Base-by-base conservation (phyloP, 108 stramenopile genomes). In the Discostella pseudostelligera region DNA sequence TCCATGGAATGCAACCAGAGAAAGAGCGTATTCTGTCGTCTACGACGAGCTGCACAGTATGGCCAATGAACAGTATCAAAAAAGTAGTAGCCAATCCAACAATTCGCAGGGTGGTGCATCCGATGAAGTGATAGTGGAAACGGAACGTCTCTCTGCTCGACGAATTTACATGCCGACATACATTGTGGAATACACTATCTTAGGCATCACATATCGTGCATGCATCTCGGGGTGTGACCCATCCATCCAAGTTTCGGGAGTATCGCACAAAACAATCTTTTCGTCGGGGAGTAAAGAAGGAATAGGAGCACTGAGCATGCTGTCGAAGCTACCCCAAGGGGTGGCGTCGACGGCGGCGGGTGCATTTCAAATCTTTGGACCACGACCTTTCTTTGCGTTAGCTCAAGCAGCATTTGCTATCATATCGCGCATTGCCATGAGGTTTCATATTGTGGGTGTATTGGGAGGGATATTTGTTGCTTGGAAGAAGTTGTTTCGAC, bases 161-260 rank as follows among this genome's bases (percentile, higher is more conserved):
- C 81, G 91, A 8, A 85, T 92, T 4, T 89, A 85, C 47, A 84
- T 92, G 84, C 91, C 91, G 13, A 89, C 86, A 4, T 92, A 81
- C 69, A 62, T 89, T 24, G 72, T 92, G 21, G 85, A 89, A 13
- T 92, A 92, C 70, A 80, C 58, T 13, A 74, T 92, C 20, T 56
- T 88, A 3, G 89, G 89, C 20, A 62, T 81, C 9, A 74, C 85
- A 56, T 92, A 92, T 55, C 64, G 64, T 17, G 91, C 91, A 14
- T 86, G 87, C 59, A 65, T 89, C 1, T 85, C 84, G 16, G 91
- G 91, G 39, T 88, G 87, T 59, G 91, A 92, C 48, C 16, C 68
- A 4, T 81, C 78, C 0, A 75, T 84, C 11, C 45, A 60, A 3
- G 91, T 92, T 12, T 88, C 87, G 2, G 91, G 91, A 8, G 68